Evolutionary conservation across 805 yeast species (phyloP).

Genomic region (Hanseniaspora lachancei): DNA sequence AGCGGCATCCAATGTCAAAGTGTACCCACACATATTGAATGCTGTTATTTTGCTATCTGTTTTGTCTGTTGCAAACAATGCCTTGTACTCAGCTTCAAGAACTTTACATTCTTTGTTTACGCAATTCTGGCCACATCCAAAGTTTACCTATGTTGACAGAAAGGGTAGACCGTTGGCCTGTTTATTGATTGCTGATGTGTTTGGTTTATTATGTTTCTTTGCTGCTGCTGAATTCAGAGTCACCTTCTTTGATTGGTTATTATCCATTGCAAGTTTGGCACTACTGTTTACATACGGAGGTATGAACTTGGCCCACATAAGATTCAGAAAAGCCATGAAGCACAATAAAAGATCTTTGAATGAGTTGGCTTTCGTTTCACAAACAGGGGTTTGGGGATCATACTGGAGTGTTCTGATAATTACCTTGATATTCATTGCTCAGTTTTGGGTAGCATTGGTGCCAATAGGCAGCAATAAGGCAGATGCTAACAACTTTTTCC

Average conservation of each 20-base stretch:
- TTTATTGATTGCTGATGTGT: constrained; percentile 36
- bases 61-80: constrained; percentile 63
- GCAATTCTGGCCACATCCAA: constrained; percentile 28
- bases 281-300: constrained; percentile 51
- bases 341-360: constrained; percentile 38
- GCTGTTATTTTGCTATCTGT: constrained; percentile 63
- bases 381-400: constrained; percentile 42
- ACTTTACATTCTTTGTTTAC: constrained; percentile 54
- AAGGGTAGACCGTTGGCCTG: constrained; percentile 50
- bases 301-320: constrained; percentile 42
- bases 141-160: constrained; percentile 42
- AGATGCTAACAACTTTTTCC: constrained; percentile 34
- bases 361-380: constrained; percentile 43
- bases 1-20: constrained; percentile 40
- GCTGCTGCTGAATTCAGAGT: constrained; percentile 49
- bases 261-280: constrained; percentile 48
- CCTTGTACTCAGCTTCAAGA: constrained; percentile 63
- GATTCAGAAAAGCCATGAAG: constrained; percentile 46
- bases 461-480: constrained; percentile 48
- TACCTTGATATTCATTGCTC: constrained; percentile 40
- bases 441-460: constrained; percentile 61
- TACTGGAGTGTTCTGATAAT: constrained; percentile 38
- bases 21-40: constrained; percentile 60
- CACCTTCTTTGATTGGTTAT: constrained; percentile 50
- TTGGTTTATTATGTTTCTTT: constrained; percentile 47